Evolutionary conservation across 2,329 filamentous ascomycete genomes (phyloP).

Genomic region (Chrysoporthe puriensis): DNA sequence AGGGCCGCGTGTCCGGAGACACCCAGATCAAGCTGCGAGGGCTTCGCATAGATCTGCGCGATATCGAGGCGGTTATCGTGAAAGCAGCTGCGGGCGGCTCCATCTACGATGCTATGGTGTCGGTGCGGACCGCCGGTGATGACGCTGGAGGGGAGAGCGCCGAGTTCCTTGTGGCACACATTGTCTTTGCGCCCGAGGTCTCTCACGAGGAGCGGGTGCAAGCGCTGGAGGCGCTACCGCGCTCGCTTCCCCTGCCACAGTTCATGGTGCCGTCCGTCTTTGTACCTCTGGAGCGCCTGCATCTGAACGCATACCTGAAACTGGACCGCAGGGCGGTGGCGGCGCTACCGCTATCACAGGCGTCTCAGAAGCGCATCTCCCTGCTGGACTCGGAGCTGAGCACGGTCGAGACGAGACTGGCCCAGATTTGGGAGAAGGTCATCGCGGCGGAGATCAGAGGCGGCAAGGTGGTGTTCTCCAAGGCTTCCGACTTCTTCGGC

Average conservation of each 20-base stretch:
- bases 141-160: not conserved
- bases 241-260: not conserved
- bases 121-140: too few relatives aligned
- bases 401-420: not conserved
- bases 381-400: not conserved
- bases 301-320: constrained; percentile 34
- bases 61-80: constrained; percentile 31
- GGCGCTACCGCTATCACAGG: constrained; percentile 32
- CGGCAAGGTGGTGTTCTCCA: not conserved
- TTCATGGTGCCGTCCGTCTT: not conserved
- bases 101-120: not conserved
- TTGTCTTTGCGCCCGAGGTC: not conserved
- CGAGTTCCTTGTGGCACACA: not conserved
- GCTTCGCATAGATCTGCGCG: constrained; percentile 40
- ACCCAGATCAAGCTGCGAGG: constrained; percentile 49
- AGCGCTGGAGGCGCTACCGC: too few relatives aligned
- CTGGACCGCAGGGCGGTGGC: constrained; percentile 38
- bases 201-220: too few relatives aligned
- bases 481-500: constrained; percentile 44
- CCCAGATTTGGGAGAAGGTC: not conserved
- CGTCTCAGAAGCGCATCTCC: not conserved
- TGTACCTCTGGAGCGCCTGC: constrained; percentile 34
- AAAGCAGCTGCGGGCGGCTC: not conserved
- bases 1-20: constrained; percentile 46
- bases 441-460: not conserved